Conservation (phyloP, 2,329 filamentous ascomycete species). For the Whalleya microplaca region DNA sequence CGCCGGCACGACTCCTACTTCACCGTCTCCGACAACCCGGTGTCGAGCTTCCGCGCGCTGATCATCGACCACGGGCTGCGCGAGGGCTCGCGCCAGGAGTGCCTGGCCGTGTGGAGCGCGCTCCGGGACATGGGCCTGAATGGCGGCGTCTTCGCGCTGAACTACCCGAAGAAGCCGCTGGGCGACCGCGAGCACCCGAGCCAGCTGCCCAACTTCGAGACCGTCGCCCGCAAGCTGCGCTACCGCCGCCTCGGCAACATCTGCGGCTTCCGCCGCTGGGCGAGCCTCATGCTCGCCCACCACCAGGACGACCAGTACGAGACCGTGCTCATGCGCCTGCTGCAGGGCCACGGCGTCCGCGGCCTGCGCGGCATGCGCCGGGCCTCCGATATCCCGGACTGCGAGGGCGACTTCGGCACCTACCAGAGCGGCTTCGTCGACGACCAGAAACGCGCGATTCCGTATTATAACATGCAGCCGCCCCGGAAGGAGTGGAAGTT, state of each 20-base stretch:
- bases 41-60: slow-evolving; percentile 46
- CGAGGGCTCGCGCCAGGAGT: slow-evolving; percentile 56
- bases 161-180: slow-evolving; percentile 55
- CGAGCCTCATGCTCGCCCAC: slow-evolving; percentile 76
- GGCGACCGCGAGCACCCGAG: slow-evolving; percentile 37
- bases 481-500: slow-evolving; percentile 22
- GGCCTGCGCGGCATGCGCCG: slow-evolving; percentile 73
- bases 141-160: slow-evolving; percentile 38
- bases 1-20: slow-evolving; percentile 39
- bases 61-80: slow-evolving; percentile 64
- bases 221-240: slow-evolving; percentile 71
- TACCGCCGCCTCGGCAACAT: slow-evolving; percentile 71
- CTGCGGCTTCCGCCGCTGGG: slow-evolving; percentile 56
- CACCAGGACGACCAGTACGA: slow-evolving; percentile 92
- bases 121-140: slow-evolving; percentile 41
- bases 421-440: slow-evolving; percentile 65
- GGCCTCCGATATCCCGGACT: slow-evolving; percentile 78
- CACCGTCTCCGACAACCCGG: slow-evolving; percentile 50
- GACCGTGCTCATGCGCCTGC: slow-evolving; percentile 80
- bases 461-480: slow-evolving; percentile 44
- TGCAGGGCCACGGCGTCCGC: slow-evolving; percentile 67
- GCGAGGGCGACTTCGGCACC: slow-evolving; percentile 72
- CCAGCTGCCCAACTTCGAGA: slow-evolving; percentile 71
- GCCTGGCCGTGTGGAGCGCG: slow-evolving; percentile 47
- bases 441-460: slow-evolving; percentile 43